Evolutionary conservation across 139 green algal genomes (phyloP).

Genomic region (Micromonas commoda): DNA sequence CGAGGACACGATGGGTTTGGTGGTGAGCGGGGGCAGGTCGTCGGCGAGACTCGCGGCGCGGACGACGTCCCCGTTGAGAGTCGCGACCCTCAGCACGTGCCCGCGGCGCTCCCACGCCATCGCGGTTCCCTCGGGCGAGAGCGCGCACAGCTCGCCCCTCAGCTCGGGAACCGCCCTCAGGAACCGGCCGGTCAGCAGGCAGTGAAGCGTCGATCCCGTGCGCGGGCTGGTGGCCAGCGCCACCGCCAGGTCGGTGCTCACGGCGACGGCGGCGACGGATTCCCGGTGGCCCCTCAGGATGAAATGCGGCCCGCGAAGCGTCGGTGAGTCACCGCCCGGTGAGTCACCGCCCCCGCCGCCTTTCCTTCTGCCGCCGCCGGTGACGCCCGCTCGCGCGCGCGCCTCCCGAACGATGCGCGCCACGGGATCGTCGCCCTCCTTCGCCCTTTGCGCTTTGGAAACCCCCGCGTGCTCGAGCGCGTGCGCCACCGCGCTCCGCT

Average conservation of each 20-base stretch:
- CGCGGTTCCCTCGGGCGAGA: background rate
- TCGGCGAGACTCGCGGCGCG: background rate
- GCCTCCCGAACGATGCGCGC: background rate
- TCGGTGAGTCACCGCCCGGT: background rate
- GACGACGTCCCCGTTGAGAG: background rate
- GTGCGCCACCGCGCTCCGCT: background rate
- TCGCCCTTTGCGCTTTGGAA: no score
- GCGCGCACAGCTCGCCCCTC: background rate
- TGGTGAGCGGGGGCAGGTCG: background rate
- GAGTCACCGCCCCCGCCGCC: no score
- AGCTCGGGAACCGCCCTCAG: background rate
- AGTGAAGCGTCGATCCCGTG: background rate
- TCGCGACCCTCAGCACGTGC: background rate
- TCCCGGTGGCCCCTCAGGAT: background rate
- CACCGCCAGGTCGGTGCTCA: slow-evolving; percentile 4
- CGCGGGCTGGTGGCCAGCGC: background rate
- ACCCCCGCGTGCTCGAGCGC: background rate
- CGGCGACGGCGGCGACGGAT: background rate
- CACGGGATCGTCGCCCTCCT: background rate
- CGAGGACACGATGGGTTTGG: background rate
- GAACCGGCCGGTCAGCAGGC: background rate
- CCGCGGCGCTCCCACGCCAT: background rate
- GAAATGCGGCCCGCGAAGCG: background rate
- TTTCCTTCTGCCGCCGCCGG: background rate
- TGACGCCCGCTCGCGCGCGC: background rate